A percentile compares a stretch with the other conserved stretches of the same genome.
Conservation (phyloP, 2,329 filamentous ascomycete species). For the Anthostomella pinea region DNA sequence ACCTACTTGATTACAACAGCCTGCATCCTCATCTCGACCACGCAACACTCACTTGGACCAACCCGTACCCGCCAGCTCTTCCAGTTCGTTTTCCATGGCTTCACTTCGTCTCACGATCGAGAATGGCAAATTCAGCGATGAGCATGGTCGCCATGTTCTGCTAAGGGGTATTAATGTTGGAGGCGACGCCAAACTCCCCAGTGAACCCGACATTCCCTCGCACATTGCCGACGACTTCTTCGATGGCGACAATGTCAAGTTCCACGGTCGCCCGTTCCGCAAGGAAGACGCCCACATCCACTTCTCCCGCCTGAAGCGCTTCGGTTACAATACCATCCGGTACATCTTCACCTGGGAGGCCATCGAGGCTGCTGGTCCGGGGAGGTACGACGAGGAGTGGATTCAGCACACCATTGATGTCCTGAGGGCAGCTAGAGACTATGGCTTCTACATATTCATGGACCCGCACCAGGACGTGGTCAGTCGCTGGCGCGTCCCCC, state of each 20-base stretch:
- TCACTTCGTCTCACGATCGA: slow-evolving; percentile 78
- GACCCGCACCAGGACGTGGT: slow-evolving; percentile 98
- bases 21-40: no score
- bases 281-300: slow-evolving; percentile 80
- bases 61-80: neutral
- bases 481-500: slow-evolving; percentile 35
- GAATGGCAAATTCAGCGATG: slow-evolving; percentile 79
- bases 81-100: slow-evolving; percentile 54
- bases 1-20: no score
- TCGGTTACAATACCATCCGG: slow-evolving; percentile 93
- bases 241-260: slow-evolving; percentile 87
- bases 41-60: no score
- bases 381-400: slow-evolving; percentile 90
- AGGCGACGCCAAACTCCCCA: slow-evolving; percentile 86
- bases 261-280: slow-evolving; percentile 81
- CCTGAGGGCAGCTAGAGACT: slow-evolving; percentile 78
- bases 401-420: slow-evolving; percentile 87
- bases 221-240: slow-evolving; percentile 79
- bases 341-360: slow-evolving; percentile 99
- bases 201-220: slow-evolving; percentile 75
- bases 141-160: slow-evolving; percentile 77
- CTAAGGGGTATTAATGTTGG: slow-evolving; percentile 93
- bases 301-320: slow-evolving; percentile 80
- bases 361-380: slow-evolving; percentile 89
- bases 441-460: slow-evolving; percentile 97